Conservation (phyloP, 345 rosid genomes). For the Excoecaria agallocha region DNA sequence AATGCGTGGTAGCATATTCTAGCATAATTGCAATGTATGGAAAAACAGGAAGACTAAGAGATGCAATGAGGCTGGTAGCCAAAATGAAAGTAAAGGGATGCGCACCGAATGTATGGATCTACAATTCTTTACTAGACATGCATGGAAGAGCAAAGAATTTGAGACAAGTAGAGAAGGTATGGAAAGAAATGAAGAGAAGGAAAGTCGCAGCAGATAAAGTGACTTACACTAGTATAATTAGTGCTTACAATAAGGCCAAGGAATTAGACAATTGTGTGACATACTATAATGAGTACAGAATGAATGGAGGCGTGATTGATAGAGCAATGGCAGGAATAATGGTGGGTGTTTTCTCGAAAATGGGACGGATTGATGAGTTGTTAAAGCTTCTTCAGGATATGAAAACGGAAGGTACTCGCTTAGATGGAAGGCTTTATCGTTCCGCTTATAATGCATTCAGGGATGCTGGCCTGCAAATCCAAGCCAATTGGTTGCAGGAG, state of each 20-base stretch:
- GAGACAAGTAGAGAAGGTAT: conserved; percentile 70
- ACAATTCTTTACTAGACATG: conserved; percentile 80
- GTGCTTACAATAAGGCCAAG: conserved; percentile 60
- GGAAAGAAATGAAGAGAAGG: conserved; percentile 81
- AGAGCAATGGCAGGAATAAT: conserved; percentile 77
- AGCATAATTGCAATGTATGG: conserved; percentile 80
- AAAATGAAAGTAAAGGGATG: conserved; percentile 79
- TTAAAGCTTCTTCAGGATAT: conserved; percentile 69
- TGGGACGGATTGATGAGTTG: conserved; percentile 58
- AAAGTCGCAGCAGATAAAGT: conserved; percentile 72
- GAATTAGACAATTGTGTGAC: conserved; percentile 59
- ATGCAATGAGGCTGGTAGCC: conserved; percentile 69
- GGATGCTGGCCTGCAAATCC: conserved; percentile 67
- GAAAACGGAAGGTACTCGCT: conserved; percentile 50
- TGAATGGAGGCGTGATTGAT: conserved; percentile 54
- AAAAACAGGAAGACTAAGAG: conserved; percentile 53
- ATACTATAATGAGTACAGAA: conserved; percentile 59
- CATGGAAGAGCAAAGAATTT: conserved; percentile 65
- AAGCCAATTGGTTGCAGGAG: conserved; percentile 61
- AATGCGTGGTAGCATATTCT: conserved; percentile 77
- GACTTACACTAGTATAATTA: conserved; percentile 66
- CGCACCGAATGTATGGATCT: conserved; percentile 75
- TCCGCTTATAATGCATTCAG: conserved; percentile 70
- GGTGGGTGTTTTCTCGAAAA: conserved; percentile 82
- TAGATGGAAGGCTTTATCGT: conserved; percentile 62